These are phyloP conservation scores for Microbotryum violaceum DNA, from an alignment of 1,284 basidiomycete genomes.

Conservation along the genomic window DNA sequence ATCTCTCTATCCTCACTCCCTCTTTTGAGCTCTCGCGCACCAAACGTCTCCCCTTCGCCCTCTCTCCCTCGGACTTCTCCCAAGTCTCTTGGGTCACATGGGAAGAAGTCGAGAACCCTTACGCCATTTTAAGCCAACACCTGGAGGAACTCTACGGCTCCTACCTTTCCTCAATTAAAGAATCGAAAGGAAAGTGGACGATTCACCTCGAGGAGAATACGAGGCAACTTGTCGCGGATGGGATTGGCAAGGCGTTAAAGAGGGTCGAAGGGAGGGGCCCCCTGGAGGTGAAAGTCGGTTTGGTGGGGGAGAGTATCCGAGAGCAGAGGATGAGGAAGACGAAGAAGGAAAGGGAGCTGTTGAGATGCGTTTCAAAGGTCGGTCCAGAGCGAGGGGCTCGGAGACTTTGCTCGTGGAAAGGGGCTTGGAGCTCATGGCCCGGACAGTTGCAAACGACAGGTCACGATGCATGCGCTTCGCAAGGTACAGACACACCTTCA, in stretches of 20 bases:
- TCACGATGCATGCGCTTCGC: constrained; percentile 64
- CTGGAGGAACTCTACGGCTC: constrained; percentile 40
- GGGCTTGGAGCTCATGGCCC: no score
- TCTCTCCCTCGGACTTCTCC: constrained; percentile 45
- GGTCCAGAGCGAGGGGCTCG: constrained; percentile 11
- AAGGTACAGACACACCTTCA: constrained; percentile 55
- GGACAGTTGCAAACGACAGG: constrained; percentile 44
- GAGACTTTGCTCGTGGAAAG: no score
- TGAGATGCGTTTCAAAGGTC: constrained; percentile 74
- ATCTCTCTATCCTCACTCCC: constrained; percentile 61
- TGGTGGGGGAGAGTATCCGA: constrained; percentile 53
- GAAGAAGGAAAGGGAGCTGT: constrained; percentile 57
- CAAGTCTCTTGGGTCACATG: constrained; percentile 56
- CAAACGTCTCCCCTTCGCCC: constrained; percentile 46
- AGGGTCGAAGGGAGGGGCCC: constrained; percentile 46
- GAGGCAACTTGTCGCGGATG: constrained; percentile 48
- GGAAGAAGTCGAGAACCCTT: constrained; percentile 67
- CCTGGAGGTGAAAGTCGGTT: constrained; percentile 49
- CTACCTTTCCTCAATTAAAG: neutral
- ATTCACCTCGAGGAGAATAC: constrained; percentile 56
- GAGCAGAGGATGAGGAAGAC: constrained; percentile 67
- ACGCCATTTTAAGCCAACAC: constrained; percentile 49
- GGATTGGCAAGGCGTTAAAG: constrained; percentile 43
- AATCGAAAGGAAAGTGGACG: constrained; percentile 32
- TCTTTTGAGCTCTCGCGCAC: constrained; percentile 68